Conservation (phyloP, 257 asterid species). For the Solanum paucissectum region DNA sequence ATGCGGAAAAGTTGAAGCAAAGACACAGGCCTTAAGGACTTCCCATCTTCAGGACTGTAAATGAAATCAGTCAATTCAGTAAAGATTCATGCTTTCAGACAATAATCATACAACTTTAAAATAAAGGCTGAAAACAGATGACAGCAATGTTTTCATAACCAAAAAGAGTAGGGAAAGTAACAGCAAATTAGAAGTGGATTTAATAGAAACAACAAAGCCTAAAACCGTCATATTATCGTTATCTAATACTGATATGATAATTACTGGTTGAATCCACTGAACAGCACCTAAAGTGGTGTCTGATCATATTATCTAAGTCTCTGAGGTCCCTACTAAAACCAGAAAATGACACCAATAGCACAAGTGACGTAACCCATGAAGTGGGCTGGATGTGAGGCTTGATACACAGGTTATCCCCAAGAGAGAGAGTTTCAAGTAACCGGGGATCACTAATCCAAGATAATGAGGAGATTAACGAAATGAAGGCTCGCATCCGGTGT, state of each 20-base stretch:
- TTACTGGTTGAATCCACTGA: background rate
- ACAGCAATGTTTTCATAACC: background rate
- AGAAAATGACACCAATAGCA: background rate
- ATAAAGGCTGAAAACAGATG: background rate
- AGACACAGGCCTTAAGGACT: constrained; percentile 59
- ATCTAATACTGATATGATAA: background rate
- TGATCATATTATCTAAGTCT: background rate
- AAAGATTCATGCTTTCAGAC: background rate
- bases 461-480: no score
- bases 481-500: no score
- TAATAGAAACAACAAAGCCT: background rate
- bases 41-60: constrained; percentile 77
- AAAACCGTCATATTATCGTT: background rate
- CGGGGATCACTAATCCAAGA: no score
- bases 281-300: background rate
- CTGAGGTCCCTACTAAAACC: background rate
- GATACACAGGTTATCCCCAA: background rate
- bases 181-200: background rate
- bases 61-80: background rate
- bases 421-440: background rate
- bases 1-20: constrained; percentile 79
- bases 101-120: background rate
- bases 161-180: background rate
- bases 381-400: background rate
- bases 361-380: no score